phyloP scores from a whole-genome alignment of 192 early-diverging fungal genomes.

The Coemansia sp. region DNA sequence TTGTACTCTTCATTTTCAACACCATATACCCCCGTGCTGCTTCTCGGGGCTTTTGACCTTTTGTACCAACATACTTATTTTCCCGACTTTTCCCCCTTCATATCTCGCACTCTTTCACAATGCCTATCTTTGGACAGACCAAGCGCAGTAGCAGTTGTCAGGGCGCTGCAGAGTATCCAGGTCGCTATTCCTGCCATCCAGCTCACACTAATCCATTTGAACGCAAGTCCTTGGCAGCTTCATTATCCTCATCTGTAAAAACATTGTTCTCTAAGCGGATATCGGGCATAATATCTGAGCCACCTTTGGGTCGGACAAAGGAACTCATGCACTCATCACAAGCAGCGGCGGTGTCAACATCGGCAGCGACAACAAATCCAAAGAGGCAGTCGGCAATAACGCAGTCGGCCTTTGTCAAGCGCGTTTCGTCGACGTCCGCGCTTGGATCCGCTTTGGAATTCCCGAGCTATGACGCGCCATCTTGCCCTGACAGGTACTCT shows the following conservation, averaged over 20 bases:
- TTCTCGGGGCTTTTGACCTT: neutral
- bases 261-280: slow-evolving; percentile 32
- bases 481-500: slow-evolving; percentile 25
- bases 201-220: slow-evolving; percentile 11
- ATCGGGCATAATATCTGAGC: slow-evolving; percentile 8
- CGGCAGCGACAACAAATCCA: neutral
- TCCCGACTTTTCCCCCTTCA: neutral
- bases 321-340: neutral
- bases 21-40: neutral
- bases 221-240: slow-evolving; percentile 21
- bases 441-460: neutral
- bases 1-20: neutral
- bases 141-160: slow-evolving; percentile 19
- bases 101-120: slow-evolving; percentile 6
- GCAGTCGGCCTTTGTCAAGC: slow-evolving; percentile 3
- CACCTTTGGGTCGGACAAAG: slow-evolving; percentile 3
- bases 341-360: neutral
- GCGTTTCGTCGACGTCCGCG: neutral
- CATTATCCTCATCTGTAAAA: slow-evolving; percentile 37
- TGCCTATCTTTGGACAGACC: slow-evolving; percentile 26
- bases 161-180: neutral
- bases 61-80: neutral
- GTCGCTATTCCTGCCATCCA: slow-evolving; percentile 3
- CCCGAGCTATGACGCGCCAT: neutral
- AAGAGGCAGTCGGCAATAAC: slow-evolving; percentile 13